Conservation (phyloP, 1,284 basidiomycete species). For the Apiotrichum domesticum region DNA sequence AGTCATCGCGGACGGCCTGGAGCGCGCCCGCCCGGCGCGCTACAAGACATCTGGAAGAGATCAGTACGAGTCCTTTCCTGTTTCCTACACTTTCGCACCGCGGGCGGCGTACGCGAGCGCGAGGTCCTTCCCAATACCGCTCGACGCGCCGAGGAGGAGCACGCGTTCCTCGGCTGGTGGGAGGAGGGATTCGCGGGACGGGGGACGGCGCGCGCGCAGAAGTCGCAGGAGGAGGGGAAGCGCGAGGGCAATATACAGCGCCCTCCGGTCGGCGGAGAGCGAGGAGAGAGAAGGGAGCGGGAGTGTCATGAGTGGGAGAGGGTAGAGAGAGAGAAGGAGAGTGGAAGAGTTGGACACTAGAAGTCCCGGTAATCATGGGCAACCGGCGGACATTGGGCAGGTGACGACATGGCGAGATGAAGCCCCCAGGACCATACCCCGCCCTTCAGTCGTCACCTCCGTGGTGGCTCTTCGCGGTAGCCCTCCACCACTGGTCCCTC, state of each 20-base stretch:
- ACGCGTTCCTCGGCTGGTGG: conserved; percentile 58
- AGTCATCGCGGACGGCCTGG: conserved; percentile 59
- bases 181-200: conserved; percentile 39
- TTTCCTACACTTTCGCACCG: conserved; percentile 57
- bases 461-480: too few relatives aligned
- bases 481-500: too few relatives aligned
- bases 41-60: conserved; percentile 56
- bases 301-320: too few relatives aligned
- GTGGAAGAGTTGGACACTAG: too few relatives aligned
- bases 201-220: conserved; percentile 23
- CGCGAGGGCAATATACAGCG: conserved; percentile 42
- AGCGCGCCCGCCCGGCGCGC: conserved; percentile 61
- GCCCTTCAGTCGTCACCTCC: too few relatives aligned
- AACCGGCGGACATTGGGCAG: too few relatives aligned
- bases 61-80: conserved; percentile 12
- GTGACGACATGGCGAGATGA: too few relatives aligned
- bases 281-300: too few relatives aligned
- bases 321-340: too few relatives aligned
- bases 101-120: conserved; percentile 66
- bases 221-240: conserved; percentile 37
- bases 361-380: too few relatives aligned
- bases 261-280: too few relatives aligned
- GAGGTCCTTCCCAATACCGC: conserved; percentile 69
- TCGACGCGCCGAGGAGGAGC: conserved; percentile 71
- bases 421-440: too few relatives aligned